These are phyloP conservation scores for Lumnitzera racemosa DNA, from an alignment of 345 rosid species.

Conservation along the genomic window DNA sequence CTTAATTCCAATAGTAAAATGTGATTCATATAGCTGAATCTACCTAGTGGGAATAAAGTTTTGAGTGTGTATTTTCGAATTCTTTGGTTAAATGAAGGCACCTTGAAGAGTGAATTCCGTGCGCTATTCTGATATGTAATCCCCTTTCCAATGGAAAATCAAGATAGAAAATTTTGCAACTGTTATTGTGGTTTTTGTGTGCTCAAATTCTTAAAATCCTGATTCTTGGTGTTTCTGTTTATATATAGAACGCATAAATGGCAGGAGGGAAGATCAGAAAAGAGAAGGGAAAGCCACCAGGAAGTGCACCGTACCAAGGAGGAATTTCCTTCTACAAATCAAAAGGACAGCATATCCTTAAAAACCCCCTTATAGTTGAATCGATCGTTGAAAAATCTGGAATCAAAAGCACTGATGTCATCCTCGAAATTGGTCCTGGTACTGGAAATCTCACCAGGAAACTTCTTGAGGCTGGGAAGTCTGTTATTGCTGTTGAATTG, in stretches of 20 bases:
- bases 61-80: too few species aligned
- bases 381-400: conserved; percentile 80
- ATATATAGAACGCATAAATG: conserved; percentile 20
- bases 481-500: conserved; percentile 76
- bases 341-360: conserved; percentile 85
- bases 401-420: conserved; percentile 67
- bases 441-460: conserved; percentile 91
- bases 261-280: conserved; percentile 83
- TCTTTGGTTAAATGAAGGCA: too few species aligned
- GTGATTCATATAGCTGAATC: too few species aligned
- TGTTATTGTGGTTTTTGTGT: too few species aligned
- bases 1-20: too few species aligned
- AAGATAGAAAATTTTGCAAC: too few species aligned
- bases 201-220: too few species aligned
- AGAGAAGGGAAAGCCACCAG: conserved; percentile 42
- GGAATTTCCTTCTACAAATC: conserved; percentile 87
- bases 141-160: too few species aligned
- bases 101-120: too few species aligned
- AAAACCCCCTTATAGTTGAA: conserved; percentile 78
- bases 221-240: too few species aligned
- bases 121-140: too few species aligned
- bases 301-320: conserved; percentile 65
- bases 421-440: conserved; percentile 91
- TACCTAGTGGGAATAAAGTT: too few species aligned
- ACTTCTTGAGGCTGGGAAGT: conserved; percentile 82